Evolutionary conservation across 2,329 filamentous ascomycete genomes (phyloP).

Genomic region (Erysiphe pisi): DNA sequence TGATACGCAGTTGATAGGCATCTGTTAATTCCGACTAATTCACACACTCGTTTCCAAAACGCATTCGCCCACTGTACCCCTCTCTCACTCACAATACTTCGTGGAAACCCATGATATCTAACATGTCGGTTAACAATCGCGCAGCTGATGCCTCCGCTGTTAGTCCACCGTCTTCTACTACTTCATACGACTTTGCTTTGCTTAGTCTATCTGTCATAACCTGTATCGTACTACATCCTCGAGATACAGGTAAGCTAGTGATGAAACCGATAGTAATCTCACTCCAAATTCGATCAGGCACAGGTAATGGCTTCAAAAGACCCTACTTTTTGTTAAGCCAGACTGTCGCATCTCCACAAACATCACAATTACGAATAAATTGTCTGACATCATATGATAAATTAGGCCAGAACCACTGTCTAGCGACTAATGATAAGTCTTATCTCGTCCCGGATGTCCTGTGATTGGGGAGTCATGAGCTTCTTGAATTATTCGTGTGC

Average conservation of each 20-base stretch:
- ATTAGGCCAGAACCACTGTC: neutral
- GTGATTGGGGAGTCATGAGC: neutral
- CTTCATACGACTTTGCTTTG: neutral
- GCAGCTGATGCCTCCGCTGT: neutral
- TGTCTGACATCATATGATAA: neutral
- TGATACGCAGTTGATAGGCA: neutral
- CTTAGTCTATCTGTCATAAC: constrained; percentile 8
- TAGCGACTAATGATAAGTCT: neutral
- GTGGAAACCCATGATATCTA: constrained; percentile 12
- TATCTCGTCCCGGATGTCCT: neutral
- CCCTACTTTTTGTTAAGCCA: neutral
- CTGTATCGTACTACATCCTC: neutral
- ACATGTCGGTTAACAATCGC: neutral
- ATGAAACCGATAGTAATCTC: constrained; percentile 10
- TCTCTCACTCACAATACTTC: neutral
- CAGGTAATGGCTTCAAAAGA: neutral
- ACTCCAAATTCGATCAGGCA: constrained; percentile 21
- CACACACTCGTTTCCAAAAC: neutral
- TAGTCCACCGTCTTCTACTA: neutral
- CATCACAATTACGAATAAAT: constrained; percentile 10
- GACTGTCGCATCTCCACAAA: neutral
- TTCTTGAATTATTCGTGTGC: neutral
- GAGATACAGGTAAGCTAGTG: neutral
- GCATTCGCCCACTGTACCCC: neutral
- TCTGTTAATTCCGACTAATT: neutral